These are phyloP conservation scores for Alternaria longipes DNA, from an alignment of 2,329 filamentous ascomycete genomes.

Conservation along the genomic window DNA sequence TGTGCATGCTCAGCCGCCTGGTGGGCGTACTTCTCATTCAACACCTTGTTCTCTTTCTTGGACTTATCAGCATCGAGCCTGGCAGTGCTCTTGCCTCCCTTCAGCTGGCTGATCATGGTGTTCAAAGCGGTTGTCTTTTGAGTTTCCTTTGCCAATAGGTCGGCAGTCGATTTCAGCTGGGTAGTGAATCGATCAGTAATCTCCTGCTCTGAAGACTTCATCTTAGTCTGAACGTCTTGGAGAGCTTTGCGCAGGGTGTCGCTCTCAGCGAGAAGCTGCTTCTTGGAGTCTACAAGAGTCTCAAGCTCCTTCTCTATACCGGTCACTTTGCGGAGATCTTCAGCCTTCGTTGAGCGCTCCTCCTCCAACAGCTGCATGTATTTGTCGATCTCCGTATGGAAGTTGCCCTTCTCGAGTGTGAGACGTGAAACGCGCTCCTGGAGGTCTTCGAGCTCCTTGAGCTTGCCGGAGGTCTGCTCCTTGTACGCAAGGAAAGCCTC, in stretches of 20 bases:
- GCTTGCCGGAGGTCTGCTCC: slow-evolving; percentile 23
- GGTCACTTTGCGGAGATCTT: slow-evolving; percentile 17
- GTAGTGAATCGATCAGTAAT: slow-evolving; percentile 24
- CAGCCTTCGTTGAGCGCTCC: slow-evolving; percentile 14
- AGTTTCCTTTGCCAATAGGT: slow-evolving; percentile 30
- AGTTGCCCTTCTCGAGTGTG: slow-evolving; percentile 40
- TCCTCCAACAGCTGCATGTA: slow-evolving; percentile 26
- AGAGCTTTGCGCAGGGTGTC: slow-evolving; percentile 26
- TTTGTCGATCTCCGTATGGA: slow-evolving; percentile 37
- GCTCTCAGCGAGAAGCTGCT: slow-evolving; percentile 26
- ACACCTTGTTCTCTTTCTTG: slow-evolving; percentile 25
- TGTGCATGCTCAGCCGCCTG: slow-evolving; percentile 34
- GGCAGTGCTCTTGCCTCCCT: slow-evolving; percentile 16
- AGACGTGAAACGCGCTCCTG: slow-evolving; percentile 39
- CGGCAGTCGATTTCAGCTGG: slow-evolving; percentile 28
- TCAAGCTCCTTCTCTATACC: slow-evolving; percentile 29
- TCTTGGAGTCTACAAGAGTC: slow-evolving; percentile 25
- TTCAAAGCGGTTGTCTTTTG: slow-evolving; percentile 31
- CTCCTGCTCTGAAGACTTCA: slow-evolving; percentile 24
- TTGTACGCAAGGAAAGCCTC: slow-evolving; percentile 39
- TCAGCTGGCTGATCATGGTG: slow-evolving; percentile 19
- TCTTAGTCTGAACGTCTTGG: slow-evolving; percentile 26
- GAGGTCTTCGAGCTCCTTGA: slow-evolving; percentile 33
- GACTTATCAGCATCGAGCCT: slow-evolving; percentile 32
- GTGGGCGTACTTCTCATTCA: slow-evolving; percentile 33